A percentile compares a stretch with the other conserved stretches of the same genome.
These are phyloP conservation scores for Amoebophrya sp. DNA, from an alignment of 169 alveolate genomes.

Conservation along the genomic window DNA sequence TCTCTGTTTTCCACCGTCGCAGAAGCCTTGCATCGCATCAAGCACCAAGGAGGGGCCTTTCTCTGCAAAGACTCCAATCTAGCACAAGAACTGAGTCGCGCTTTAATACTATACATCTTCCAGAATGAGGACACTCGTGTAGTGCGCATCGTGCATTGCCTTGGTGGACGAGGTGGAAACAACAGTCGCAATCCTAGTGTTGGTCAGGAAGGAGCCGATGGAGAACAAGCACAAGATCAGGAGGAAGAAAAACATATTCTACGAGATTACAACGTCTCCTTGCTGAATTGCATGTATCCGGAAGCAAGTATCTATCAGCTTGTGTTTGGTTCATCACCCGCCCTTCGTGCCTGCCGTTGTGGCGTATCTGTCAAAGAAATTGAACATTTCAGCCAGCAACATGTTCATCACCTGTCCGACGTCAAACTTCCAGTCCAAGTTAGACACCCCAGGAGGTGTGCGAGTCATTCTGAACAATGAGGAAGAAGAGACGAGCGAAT, in stretches of 20 bases:
- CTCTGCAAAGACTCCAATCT: neutral
- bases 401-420: conserved; percentile 10
- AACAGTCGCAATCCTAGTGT: too few relatives aligned
- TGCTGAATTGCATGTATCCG: neutral
- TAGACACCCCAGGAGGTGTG: neutral
- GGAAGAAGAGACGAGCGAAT: too few relatives aligned
- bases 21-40: neutral
- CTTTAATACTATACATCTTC: neutral
- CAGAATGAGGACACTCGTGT: neutral
- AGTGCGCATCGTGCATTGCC: neutral
- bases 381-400: neutral
- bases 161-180: too few relatives aligned
- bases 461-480: neutral
- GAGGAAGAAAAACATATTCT: too few relatives aligned
- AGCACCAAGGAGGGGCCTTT: neutral
- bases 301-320: neutral
- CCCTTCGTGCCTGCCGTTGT: neutral
- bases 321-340: neutral
- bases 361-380: neutral
- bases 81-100: neutral
- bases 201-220: too few relatives aligned
- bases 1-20: neutral
- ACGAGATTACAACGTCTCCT: neutral
- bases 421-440: neutral
- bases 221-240: neutral